Evolutionary conservation across 1,139 yeast genomes (phyloP).

Genomic region (Wickerhamomyces sp.): DNA sequence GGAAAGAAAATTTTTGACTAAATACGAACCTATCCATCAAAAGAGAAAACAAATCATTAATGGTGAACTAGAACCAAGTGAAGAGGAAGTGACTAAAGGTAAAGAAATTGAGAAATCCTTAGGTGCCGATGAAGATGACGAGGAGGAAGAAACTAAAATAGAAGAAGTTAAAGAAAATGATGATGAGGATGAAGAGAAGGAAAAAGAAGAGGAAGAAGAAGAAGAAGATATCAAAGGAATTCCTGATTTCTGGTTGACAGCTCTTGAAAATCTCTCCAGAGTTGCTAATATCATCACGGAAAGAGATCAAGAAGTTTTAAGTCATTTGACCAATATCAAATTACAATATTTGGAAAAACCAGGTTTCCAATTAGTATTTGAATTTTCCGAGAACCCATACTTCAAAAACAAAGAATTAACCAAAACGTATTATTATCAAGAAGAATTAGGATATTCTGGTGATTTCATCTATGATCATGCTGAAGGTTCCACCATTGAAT

Average conservation of each 20-base stretch:
- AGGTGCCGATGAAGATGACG: constrained; percentile 39
- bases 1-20: constrained; percentile 73
- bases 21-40: constrained; percentile 74
- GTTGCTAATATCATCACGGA: constrained; percentile 85
- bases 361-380: constrained; percentile 85
- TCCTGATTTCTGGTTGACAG: constrained; percentile 96
- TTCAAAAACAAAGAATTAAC: constrained; percentile 69
- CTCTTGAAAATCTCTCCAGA: constrained; percentile 80
- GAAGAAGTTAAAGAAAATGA: constrained; percentile 39
- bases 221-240: constrained; percentile 59
- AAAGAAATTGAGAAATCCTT: constrained; percentile 50
- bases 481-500: constrained; percentile 80
- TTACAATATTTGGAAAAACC: constrained; percentile 79
- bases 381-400: constrained; percentile 72
- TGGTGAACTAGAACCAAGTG: constrained; percentile 75
- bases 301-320: constrained; percentile 83
- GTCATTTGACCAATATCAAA: constrained; percentile 63
- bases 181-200: constrained; percentile 37
- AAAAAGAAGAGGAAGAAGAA: constrained; percentile 41
- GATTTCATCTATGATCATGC: constrained; percentile 97
- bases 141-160: constrained; percentile 30
- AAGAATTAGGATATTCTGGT: constrained; percentile 91
- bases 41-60: constrained; percentile 68
- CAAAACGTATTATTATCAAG: constrained; percentile 91
- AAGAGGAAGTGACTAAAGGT: constrained; percentile 76